A percentile compares a stretch with the other conserved stretches of the same genome.
phyloP scores from a whole-genome alignment of 1,284 basidiomycete genomes.

The Leccinum angustisporum region DNA sequence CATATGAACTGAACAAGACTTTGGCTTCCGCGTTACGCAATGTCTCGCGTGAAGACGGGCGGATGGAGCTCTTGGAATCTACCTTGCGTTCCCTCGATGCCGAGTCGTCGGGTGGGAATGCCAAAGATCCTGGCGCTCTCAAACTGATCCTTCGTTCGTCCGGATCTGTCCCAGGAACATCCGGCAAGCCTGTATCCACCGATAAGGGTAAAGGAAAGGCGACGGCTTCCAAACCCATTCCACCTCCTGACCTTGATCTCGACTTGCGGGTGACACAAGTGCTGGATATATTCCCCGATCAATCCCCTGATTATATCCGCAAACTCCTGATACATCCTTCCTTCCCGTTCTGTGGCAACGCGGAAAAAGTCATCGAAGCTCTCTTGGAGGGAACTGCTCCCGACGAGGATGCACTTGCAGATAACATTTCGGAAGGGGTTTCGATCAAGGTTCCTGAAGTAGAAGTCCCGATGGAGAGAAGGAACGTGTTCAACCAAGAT shows the following conservation, averaged over 20 bases:
- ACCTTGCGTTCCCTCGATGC: constrained; percentile 43
- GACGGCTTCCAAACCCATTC: constrained; percentile 9
- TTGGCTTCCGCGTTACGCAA: constrained; percentile 47
- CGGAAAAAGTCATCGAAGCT: constrained; percentile 63
- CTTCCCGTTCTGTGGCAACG: constrained; percentile 48
- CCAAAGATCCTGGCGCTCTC: constrained; percentile 53
- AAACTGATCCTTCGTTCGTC: constrained; percentile 61
- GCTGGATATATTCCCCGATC: constrained; percentile 68
- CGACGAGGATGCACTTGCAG: constrained; percentile 38
- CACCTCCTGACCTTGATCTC: constrained; percentile 41
- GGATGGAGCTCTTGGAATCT: constrained; percentile 55
- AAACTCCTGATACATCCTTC: constrained; percentile 51
- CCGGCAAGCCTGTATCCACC: neutral
- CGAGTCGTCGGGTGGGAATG: constrained; percentile 13
- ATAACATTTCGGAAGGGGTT: neutral
- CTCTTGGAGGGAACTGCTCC: constrained; percentile 72
- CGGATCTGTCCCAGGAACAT: constrained; percentile 40
- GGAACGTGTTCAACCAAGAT: constrained; percentile 75
- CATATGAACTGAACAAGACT: constrained; percentile 55
- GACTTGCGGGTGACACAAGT: constrained; percentile 63
- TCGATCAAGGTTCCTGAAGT: neutral
- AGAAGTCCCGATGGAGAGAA: constrained; percentile 40
- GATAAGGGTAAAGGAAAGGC: constrained; percentile 41
- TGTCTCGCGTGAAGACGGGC: constrained; percentile 51
- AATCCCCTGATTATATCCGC: constrained; percentile 53